Percentiles rank a stretch among this genome's conserved stretches.
phyloP scores from a whole-genome alignment of 306 rosid species.

The Cicer judaicum region DNA sequence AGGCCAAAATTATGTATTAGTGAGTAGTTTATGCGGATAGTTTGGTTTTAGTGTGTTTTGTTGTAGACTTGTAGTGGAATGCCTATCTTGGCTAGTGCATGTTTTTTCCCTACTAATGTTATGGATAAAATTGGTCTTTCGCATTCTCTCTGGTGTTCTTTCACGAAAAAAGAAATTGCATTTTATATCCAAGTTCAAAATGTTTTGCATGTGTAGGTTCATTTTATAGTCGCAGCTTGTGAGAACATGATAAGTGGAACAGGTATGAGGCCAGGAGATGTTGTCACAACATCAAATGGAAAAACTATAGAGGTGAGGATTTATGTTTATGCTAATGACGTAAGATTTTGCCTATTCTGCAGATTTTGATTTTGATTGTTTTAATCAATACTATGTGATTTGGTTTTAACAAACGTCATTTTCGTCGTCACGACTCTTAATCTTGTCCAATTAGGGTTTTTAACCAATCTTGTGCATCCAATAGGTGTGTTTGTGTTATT shows the following conservation, averaged over 20 bases:
- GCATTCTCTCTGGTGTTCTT: constrained; percentile 10
- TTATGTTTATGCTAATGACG: constrained; percentile 11
- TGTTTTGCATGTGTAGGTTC: constrained; percentile 66
- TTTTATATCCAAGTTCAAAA: constrained; percentile 18
- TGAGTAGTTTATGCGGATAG: constrained; percentile 5
- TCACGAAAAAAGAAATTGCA: not conserved
- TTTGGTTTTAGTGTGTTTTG: constrained; percentile 20
- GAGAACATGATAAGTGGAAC: constrained; percentile 99
- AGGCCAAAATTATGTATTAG: not conserved
- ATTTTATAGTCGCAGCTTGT: constrained; percentile 97
- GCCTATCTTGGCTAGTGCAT: not conserved
- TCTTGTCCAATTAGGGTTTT: no score
- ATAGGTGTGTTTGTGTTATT: no score
- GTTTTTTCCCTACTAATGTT: constrained; percentile 3
- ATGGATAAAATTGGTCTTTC: constrained; percentile 9
- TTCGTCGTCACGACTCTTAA: no score
- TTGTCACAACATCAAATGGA: constrained; percentile 99
- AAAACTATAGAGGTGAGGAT: constrained; percentile 91
- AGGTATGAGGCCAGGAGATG: constrained; percentile 98
- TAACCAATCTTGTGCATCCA: no score
- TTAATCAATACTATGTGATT: constrained; percentile 9
- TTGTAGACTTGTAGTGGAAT: constrained; percentile 3
- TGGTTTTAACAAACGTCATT: no score
- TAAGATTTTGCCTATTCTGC: not conserved
- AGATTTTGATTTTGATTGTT: not conserved